Evolutionary conservation across 164 flowering plant genomes (phyloP), one percentile per base, ranked within the genome.

Genomic region (Dillenia turbinata): DNA sequence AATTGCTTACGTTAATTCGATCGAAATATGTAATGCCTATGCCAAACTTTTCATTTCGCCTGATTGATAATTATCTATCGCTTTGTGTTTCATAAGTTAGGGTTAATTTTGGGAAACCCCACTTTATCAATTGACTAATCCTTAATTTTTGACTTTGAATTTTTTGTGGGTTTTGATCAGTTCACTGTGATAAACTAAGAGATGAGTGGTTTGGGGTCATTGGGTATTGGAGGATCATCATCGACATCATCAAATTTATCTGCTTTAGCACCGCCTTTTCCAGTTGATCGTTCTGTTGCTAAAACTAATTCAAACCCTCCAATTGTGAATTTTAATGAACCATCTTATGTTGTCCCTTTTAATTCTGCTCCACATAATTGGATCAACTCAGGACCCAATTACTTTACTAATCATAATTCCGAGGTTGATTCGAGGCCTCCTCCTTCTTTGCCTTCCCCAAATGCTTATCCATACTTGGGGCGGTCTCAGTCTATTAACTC

Each of bases 211-310:
- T 69, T 68, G 51, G 81, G 80, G 49, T 61, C 62, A 64, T 54
- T 64, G 51, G 77, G 66, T 57, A 15, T 47, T 55, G 79, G 79
- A 24, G 76, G 67, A 0, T 67, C 70, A 24, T 69, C 81, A 12
- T 61, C 84, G 10, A 71, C 81, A 2, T 65, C 78, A 5, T 77
- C 83, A 2, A 79, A 57, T 70, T 73, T 84, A 59, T 84, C 85
- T 2, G 69, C 85, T 58, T 71, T 58, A 44, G 88, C 88, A 12
- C 81, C 79, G 4, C 85, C 88, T 9, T 84, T 84, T 54, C 75
- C 78, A 2, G 76, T 81, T 13, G 81, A 77, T 65, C 69, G 81
- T 22, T 59, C 75, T 12, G 59, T 50, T 16, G 17, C 77, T 2
- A 69, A 65, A 43, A 74, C 75, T 51, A 47, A 17, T 61, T 24